Conservation (phyloP, 345 rosid genomes). For the Citrus maxima region DNA sequence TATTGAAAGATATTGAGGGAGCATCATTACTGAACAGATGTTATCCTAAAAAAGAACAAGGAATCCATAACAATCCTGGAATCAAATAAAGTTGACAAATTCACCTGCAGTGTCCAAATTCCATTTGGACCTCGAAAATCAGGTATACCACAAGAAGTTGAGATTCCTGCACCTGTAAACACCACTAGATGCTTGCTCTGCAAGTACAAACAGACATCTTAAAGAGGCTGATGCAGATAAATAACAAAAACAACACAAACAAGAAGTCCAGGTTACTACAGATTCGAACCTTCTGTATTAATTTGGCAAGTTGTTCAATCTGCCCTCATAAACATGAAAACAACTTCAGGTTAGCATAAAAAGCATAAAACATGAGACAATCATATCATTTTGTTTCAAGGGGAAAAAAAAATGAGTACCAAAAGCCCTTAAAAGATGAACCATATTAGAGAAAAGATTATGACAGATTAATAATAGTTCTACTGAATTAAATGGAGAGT, state of each 20-base stretch:
- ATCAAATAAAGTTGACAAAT: slow-evolving; percentile 9
- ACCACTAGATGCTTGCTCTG: slow-evolving; percentile 99
- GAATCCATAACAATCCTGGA: background rate
- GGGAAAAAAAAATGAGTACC: background rate
- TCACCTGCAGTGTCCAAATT: slow-evolving; percentile 96
- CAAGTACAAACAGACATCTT: slow-evolving; percentile 43
- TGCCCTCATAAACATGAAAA: slow-evolving; percentile 30
- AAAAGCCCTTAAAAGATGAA: background rate
- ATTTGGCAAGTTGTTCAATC: slow-evolving; percentile 57
- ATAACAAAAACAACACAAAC: background rate
- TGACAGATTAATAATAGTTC: background rate
- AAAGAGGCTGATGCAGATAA: slow-evolving; percentile 14
- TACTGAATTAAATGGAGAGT: background rate
- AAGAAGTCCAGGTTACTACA: background rate
- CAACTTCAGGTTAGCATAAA: slow-evolving; percentile 13
- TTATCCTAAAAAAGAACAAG: background rate
- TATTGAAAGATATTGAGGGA: background rate
- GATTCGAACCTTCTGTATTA: slow-evolving; percentile 50
- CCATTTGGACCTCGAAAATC: slow-evolving; percentile 98
- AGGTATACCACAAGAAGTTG: slow-evolving; percentile 97
- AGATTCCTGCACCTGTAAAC: slow-evolving; percentile 97
- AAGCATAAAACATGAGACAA: background rate
- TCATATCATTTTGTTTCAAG: background rate
- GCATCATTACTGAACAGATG: background rate
- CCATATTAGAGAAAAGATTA: background rate